A percentile compares a stretch with the other conserved stretches of the same genome.
Conservation (phyloP, 2,329 filamentous ascomycete genomes). For the Aspergillus sojae region DNA sequence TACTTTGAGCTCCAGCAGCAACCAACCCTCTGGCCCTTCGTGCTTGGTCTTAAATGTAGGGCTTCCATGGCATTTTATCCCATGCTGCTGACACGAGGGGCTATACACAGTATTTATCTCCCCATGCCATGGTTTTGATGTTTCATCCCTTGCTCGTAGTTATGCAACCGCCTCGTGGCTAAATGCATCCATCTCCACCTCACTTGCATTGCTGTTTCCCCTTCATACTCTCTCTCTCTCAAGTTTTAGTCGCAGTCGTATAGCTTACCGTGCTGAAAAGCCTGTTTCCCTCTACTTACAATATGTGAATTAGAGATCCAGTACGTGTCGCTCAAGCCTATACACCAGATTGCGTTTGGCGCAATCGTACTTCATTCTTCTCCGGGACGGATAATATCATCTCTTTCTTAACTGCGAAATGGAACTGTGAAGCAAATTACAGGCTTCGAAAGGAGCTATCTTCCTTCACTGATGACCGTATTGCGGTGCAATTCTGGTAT, state of each 20-base stretch:
- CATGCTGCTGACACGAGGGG: background rate
- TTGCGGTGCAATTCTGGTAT: conserved; percentile 91
- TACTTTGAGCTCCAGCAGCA: background rate
- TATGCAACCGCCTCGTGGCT: conserved; percentile 7
- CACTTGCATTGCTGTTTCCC: background rate
- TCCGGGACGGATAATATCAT: conserved; percentile 69
- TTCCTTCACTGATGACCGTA: conserved; percentile 72
- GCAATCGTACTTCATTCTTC: conserved; percentile 74
- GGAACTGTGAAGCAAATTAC: conserved; percentile 72
- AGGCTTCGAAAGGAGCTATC: conserved; percentile 82
- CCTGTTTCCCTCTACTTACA: background rate
- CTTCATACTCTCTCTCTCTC: background rate
- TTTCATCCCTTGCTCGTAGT: conserved; percentile 7
- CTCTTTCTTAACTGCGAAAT: conserved; percentile 71
- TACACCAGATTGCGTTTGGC: conserved; percentile 76
- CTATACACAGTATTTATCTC: background rate
- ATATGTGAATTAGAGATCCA: conserved; percentile 58
- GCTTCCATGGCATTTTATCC: background rate
- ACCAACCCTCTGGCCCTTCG: background rate
- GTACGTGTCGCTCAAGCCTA: conserved; percentile 70
- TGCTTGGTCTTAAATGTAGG: background rate
- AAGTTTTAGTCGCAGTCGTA: background rate
- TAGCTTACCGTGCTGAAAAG: background rate
- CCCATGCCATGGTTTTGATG: background rate
- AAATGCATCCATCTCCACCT: background rate